These are phyloP conservation scores for Hypoxylon subgilvum DNA, from an alignment of 495 filamentous ascomycete genomes.

Conservation along the genomic window DNA sequence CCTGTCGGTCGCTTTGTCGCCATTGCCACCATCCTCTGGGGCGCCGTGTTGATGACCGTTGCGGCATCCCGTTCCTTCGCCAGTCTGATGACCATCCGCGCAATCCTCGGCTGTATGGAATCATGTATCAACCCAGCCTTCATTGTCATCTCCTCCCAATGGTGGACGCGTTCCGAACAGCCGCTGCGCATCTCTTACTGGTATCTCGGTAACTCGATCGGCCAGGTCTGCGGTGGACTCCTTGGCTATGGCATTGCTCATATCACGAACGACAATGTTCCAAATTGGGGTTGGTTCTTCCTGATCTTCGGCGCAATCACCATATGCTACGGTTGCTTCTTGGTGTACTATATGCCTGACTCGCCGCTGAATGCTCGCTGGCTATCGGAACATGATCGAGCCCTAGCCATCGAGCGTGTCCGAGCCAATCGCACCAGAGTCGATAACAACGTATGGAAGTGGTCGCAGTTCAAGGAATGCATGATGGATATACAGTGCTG, in stretches of 20 bases:
- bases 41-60: constrained; percentile 49
- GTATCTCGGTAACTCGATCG: constrained; percentile 59
- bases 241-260: constrained; percentile 54
- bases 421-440: constrained; percentile 68
- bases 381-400: constrained; percentile 53
- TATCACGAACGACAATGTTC: constrained; percentile 44
- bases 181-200: constrained; percentile 54
- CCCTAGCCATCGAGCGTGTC: constrained; percentile 62
- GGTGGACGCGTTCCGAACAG: constrained; percentile 60
- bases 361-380: constrained; percentile 55
- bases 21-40: constrained; percentile 52
- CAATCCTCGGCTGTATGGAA: constrained; percentile 59
- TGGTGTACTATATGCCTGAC: constrained; percentile 58
- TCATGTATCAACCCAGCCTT: constrained; percentile 56
- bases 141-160: constrained; percentile 57
- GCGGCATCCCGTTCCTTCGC: constrained; percentile 48
- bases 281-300: constrained; percentile 53
- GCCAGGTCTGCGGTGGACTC: constrained; percentile 54
- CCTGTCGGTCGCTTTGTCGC: constrained; percentile 62
- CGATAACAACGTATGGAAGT: constrained; percentile 69
- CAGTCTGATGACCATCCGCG: constrained; percentile 51
- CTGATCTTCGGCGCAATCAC: constrained; percentile 51
- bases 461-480: constrained; percentile 64
- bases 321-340: constrained; percentile 44
- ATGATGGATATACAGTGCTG: constrained; percentile 61